Base-by-base conservation (phyloP, 768 basidiomycete species). In the Tubosaeta sp. region DNA sequence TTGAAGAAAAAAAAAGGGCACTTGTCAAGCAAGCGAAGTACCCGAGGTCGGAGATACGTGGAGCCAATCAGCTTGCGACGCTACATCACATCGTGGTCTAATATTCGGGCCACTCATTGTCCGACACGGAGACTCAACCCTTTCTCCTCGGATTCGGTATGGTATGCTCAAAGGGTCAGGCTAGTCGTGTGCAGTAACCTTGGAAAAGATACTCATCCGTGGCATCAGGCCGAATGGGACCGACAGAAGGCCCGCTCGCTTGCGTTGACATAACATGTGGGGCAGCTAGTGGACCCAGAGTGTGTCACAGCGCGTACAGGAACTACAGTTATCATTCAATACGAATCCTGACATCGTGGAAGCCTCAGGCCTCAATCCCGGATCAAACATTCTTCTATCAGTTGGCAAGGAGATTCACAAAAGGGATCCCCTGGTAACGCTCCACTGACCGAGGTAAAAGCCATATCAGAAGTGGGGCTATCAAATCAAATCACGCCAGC, bases 1-100 rank as follows among this genome's bases (percentile, higher is more conserved):
- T 55, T 59, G 26, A 4, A 39, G 19, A 52, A 34, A 58, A 56
- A 68, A 67, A 56, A 32, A 56, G 54, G 59, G 64, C 35, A 25
- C 34, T 16, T 27, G 33, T 49, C 41, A 16, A 31, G n/a, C 38
- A 44, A 48, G 50, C 47, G 51, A 45, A 45, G 43, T 8, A 42
- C 52, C 65, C 27, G 51, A 59, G 55, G 57, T 63, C 62, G 53
- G 63, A 59, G 51, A 34, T 52, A 38, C 37, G 37, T 38, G 37
- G 37, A 38, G 17, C 37, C 37, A 38, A 38, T 16, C 37, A 19
- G 6, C 9, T 17, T 19, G 6, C 37, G 17, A 17, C 17, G 17
- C n/a, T 19, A 19, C 37, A 35, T 35, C 37, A 19, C n/a, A n/a
- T n/a, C n/a, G n/a, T n/a, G n/a, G n/a, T n/a, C n/a, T n/a, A n/a